Evolutionary conservation across 2,329 filamentous ascomycete species (phyloP), one percentile per base, ranked within the genome.

Genomic region (Botrytis medusae): DNA sequence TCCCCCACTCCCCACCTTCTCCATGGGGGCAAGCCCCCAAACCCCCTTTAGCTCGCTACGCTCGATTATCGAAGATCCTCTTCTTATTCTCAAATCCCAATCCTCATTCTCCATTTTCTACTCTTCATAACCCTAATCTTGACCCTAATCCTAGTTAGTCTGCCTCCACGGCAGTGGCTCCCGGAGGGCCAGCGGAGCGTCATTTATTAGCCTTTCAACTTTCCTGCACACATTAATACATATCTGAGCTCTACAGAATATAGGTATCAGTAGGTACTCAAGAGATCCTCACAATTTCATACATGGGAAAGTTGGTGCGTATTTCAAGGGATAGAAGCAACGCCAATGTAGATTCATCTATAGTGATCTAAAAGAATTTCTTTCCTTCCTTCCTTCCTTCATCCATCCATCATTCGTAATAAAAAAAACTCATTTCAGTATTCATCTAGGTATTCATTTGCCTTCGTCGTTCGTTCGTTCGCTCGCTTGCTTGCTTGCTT

Each of bases 341-440:
- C 22, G 54, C 54, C 29, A 69, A 61, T 61, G 20, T 70, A 61
- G 20, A 61, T 44, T 70, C 40, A 70, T 70, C 68, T 62, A 61
- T 61, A 61, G n/a, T 60, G 40, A 61, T 68, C 29, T 51, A 61
- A 34, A n/a, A 62, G 18, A 70, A 12, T 40, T 51, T 20, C 44
- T 8, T 48, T 14, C 42, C 20, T 16, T 10, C 42, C 10, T 40
- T 1, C 65, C 29, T 40, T 1, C 65, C 29, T 69, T 48, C 48
- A 32, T 69, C 20, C 37, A 69, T 69, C 67, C 67, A 69, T 69
- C 67, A 68, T 68, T 68, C 46, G 29, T 68, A 68, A 51, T 37
- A 54, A 34, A 54, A 44, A 51, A 34, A 34, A 22, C n/a, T 32
- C 54, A 34, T 46, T 70, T 34, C 51, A 54, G 34, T 37, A 57